phyloP scores from a whole-genome alignment of 805 yeast genomes.

The Phaffomyces thermotolerans region DNA sequence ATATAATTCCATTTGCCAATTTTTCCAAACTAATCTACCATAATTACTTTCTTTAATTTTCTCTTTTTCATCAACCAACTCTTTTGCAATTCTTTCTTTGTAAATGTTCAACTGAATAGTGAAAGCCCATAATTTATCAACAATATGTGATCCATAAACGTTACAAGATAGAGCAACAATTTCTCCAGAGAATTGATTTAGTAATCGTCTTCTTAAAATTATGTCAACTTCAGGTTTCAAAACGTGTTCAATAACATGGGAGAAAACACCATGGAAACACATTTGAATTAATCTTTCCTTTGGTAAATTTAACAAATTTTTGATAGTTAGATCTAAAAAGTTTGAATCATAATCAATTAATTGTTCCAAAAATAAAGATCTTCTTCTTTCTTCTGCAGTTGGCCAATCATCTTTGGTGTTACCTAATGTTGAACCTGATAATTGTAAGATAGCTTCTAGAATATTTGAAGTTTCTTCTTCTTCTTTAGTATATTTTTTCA shows the following conservation, averaged over 20 bases:
- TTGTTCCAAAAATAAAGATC: slow-evolving; percentile 67
- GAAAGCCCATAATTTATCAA: slow-evolving; percentile 78
- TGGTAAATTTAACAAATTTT: slow-evolving; percentile 53
- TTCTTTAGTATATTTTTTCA: slow-evolving; percentile 37
- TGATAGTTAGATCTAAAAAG: slow-evolving; percentile 51
- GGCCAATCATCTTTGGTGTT: slow-evolving; percentile 88
- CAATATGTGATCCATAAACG: slow-evolving; percentile 86
- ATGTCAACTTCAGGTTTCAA: slow-evolving; percentile 43
- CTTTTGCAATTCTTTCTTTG: slow-evolving; percentile 78
- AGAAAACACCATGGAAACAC: slow-evolving; percentile 85
- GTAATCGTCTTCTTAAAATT: slow-evolving; percentile 56
- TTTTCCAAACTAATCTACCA: slow-evolving; percentile 91
- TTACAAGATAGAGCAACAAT: slow-evolving; percentile 64
- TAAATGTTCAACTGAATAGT: slow-evolving; percentile 71
- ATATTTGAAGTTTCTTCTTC: slow-evolving; percentile 31
- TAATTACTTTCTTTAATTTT: slow-evolving; percentile 77
- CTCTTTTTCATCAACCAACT: slow-evolving; percentile 49
- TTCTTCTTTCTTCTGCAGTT: slow-evolving; percentile 79
- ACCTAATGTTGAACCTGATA: slow-evolving; percentile 68
- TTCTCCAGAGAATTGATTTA: slow-evolving; percentile 56
- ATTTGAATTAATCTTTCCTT: slow-evolving; percentile 58
- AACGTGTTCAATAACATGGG: slow-evolving; percentile 75
- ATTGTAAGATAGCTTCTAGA: slow-evolving; percentile 58
- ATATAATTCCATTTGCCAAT: slow-evolving; percentile 85
- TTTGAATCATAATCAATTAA: slow-evolving; percentile 60